Evolutionary conservation across 768 basidiomycete species (phyloP).

Genomic region (Cyclocybe aegerita): DNA sequence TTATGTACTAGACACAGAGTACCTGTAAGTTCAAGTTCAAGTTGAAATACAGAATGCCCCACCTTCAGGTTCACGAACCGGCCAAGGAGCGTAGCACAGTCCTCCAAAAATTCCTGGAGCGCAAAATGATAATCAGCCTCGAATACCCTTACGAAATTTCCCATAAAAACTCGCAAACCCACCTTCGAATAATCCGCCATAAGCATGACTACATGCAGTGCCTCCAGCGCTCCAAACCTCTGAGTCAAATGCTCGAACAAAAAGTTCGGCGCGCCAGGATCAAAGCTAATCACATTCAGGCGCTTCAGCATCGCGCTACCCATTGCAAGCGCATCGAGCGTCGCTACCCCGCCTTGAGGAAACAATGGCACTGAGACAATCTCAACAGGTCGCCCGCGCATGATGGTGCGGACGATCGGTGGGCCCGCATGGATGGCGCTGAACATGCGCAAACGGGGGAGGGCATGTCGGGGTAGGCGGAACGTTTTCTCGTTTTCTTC

Average conservation of each 20-base stretch:
- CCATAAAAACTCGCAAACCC: constrained; percentile 19
- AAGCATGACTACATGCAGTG: constrained; percentile 59
- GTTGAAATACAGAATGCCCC: not conserved
- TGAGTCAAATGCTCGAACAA: constrained; percentile 47
- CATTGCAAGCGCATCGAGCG: constrained; percentile 11
- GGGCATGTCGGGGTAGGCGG: constrained; percentile 34
- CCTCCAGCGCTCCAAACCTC: constrained; percentile 52
- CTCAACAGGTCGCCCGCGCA: constrained; percentile 25
- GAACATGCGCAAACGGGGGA: constrained; percentile 49
- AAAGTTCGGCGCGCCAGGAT: constrained; percentile 39
- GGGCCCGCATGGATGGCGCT: constrained; percentile 56
- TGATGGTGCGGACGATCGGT: constrained; percentile 40
- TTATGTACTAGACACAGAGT: constrained; percentile 41
- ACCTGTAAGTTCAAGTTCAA: constrained; percentile 6
- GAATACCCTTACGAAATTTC: not conserved
- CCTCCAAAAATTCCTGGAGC: constrained; percentile 40
- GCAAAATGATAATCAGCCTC: constrained; percentile 4
- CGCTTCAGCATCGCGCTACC: constrained; percentile 23
- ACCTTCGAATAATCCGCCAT: constrained; percentile 48
- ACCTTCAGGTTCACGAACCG: constrained; percentile 40
- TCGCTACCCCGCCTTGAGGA: constrained; percentile 6
- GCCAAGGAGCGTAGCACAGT: constrained; percentile 35
- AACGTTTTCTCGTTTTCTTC: constrained; percentile 16
- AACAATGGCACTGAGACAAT: constrained; percentile 13
- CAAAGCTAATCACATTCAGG: constrained; percentile 61